Evolutionary conservation across 768 basidiomycete genomes (phyloP), one percentile per base, ranked within the genome.

Genomic region (Rhizopogon sp.): DNA sequence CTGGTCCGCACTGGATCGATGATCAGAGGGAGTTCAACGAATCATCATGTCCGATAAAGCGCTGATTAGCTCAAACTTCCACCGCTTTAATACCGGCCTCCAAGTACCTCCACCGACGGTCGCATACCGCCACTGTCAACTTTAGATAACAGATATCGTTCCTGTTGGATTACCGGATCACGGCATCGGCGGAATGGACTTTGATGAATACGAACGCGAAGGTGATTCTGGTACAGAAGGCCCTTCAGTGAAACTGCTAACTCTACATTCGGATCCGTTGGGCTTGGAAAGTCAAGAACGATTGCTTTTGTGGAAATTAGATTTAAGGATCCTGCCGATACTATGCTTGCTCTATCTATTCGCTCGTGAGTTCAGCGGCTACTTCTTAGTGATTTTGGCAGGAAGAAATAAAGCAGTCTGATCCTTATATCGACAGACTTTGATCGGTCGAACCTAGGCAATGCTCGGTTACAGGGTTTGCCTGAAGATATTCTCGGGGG

Each of bases 361-460:
- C 66, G 86, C 87, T 31, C 89, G 88, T 87, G 55, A 67, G 85
- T 79, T 44, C 43, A 16, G 16, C 35, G 10, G 13, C 14, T 37
- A 4, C 49, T 51, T 35, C 40, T 40, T 22, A 13, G 3, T 8
- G 20, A 33, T 33, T 33, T 37, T 37, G 11, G 35, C 13, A 13
- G 37, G 14, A 9, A 22, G 7, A 28, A 39, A 16, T n/a, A 9
- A 7, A 51, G 13, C 17, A 17, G 33, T 50, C 43, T 54, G 43
- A 54, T 51, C 13, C 8, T 16, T 37, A 13, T n/a, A 53, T 37
- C 47, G 29, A 42, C 39, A 72, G 69, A 84, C 65, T 74, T 93
- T 49, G 90, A 92, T 66, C 80, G 90, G 52, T 83, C 85, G 0
- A 90, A 90, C 64, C 64, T 90, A 41, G 90, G 89, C 13, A 91